These are phyloP conservation scores for Exserohilum rostratum DNA, from an alignment of 2,329 filamentous ascomycete genomes.

Conservation along the genomic window DNA sequence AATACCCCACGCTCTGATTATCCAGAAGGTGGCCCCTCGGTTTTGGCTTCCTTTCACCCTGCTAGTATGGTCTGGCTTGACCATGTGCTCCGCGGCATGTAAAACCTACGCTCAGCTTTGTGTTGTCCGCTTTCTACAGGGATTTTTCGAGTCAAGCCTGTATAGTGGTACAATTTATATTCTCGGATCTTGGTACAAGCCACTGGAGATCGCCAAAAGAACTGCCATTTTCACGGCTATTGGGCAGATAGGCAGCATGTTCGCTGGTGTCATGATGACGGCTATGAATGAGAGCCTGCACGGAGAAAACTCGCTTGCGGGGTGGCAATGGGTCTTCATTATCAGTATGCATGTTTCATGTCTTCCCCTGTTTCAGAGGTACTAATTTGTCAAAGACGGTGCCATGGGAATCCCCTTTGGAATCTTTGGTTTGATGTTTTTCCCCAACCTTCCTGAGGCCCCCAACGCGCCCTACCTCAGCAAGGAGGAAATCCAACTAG, in stretches of 20 bases:
- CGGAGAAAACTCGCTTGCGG: conserved; percentile 24
- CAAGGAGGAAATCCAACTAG: conserved; percentile 33
- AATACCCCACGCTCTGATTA: conserved; percentile 38
- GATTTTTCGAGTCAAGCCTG: conserved; percentile 35
- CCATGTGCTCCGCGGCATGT: conserved; percentile 37
- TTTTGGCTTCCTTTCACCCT: conserved; percentile 40
- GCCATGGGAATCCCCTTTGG: conserved; percentile 39
- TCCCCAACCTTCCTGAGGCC: conserved; percentile 37
- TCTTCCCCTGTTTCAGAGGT: accelerated
- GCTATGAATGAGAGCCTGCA: conserved; percentile 37
- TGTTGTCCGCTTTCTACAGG: conserved; percentile 35
- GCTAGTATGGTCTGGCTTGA: conserved; percentile 36
- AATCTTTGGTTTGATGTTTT: conserved; percentile 36
- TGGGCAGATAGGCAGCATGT: conserved; percentile 41
- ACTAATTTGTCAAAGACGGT: conserved; percentile 29
- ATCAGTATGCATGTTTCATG: conserved; percentile 21
- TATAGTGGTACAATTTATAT: conserved; percentile 42
- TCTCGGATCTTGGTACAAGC: conserved; percentile 38
- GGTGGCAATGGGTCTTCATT: conserved; percentile 41
- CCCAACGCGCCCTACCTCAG: conserved; percentile 31
- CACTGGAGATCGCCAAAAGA: conserved; percentile 36
- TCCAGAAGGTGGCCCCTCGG: conserved; percentile 35
- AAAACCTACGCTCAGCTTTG: conserved; percentile 36
- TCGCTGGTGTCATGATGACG: conserved; percentile 43
- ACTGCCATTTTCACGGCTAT: conserved; percentile 40